Conservation (phyloP, 768 basidiomycete genomes). For the Boletus subcaerulescens region DNA sequence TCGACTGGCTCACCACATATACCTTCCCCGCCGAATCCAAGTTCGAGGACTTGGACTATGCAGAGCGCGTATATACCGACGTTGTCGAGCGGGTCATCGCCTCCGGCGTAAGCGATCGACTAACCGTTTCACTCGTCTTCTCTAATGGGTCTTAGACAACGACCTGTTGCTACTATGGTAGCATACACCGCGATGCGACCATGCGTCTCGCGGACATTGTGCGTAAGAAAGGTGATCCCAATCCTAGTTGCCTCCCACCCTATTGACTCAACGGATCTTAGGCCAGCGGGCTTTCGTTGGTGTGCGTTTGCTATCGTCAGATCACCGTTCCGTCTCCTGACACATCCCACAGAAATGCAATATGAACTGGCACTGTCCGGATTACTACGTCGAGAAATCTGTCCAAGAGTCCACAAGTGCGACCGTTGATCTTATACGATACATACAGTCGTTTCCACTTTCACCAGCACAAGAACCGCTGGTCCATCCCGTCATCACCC, state of each 20-base stretch:
- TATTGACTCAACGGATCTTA: conserved; percentile 21
- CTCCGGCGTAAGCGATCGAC: conserved; percentile 58
- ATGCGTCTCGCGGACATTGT: conserved; percentile 78
- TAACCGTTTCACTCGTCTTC: neutral
- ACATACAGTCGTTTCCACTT: conserved; percentile 60
- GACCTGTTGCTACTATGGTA: conserved; percentile 90
- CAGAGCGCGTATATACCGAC: conserved; percentile 59
- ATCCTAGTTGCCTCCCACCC: neutral
- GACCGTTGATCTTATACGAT: conserved; percentile 61
- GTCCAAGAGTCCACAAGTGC: conserved; percentile 53
- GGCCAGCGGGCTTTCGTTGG: conserved; percentile 87
- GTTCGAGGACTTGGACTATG: conserved; percentile 70
- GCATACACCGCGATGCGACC: conserved; percentile 76
- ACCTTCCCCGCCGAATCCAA: conserved; percentile 88
- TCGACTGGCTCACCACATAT: conserved; percentile 82
- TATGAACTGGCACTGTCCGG: conserved; percentile 61
- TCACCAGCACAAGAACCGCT: conserved; percentile 45
- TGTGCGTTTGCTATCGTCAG: conserved; percentile 42
- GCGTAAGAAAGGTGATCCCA: conserved; percentile 50
- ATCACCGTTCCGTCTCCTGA: conserved; percentile 1
- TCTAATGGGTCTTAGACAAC: conserved; percentile 57
- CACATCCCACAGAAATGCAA: conserved; percentile 31
- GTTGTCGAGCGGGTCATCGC: conserved; percentile 72
- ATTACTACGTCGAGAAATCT: conserved; percentile 68
- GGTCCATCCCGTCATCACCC: conserved; percentile 88